phyloP scores from a whole-genome alignment of 352 stramenopile genomes.

The Chrysophaeum taylorii region DNA sequence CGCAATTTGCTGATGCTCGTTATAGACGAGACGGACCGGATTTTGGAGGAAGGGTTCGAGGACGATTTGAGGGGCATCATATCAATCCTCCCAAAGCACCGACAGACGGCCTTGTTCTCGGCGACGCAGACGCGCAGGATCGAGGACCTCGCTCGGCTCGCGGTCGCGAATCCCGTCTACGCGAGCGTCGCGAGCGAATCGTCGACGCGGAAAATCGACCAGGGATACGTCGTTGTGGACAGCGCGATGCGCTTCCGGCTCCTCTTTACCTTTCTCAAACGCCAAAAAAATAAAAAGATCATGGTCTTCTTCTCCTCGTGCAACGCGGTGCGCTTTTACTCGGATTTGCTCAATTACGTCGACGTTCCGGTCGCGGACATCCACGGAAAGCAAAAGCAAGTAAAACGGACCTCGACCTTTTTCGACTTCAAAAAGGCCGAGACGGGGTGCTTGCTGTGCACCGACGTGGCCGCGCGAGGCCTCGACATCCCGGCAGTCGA shows the following conservation, averaged over 20 bases:
- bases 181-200: constrained; percentile 77
- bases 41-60: constrained; percentile 97
- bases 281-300: constrained; percentile 98
- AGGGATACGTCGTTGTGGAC: constrained; percentile 94
- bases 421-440: constrained; percentile 97
- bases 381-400: constrained; percentile 97
- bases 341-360: constrained; percentile 98
- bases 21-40: constrained; percentile 97
- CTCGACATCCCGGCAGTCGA: constrained; percentile 91
- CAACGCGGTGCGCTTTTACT: constrained; percentile 92
- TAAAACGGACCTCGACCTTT: constrained; percentile 96
- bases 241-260: constrained; percentile 95
- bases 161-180: constrained; percentile 90
- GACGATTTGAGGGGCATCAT: constrained; percentile 97
- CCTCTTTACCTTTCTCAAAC: constrained; percentile 98
- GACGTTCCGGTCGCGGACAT: constrained; percentile 97
- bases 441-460: constrained; percentile 92
- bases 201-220: constrained; percentile 82
- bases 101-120: constrained; percentile 97
- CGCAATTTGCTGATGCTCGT: constrained; percentile 89
- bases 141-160: constrained; percentile 80
- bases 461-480: constrained; percentile 90
- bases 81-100: constrained; percentile 89
- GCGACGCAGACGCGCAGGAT: constrained; percentile 97
- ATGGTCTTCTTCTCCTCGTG: constrained; percentile 85